Percentiles rank a stretch among this genome's conserved stretches.
These are phyloP conservation scores for Kernera saxatilis DNA, from an alignment of 345 rosid species.

Conservation along the genomic window DNA sequence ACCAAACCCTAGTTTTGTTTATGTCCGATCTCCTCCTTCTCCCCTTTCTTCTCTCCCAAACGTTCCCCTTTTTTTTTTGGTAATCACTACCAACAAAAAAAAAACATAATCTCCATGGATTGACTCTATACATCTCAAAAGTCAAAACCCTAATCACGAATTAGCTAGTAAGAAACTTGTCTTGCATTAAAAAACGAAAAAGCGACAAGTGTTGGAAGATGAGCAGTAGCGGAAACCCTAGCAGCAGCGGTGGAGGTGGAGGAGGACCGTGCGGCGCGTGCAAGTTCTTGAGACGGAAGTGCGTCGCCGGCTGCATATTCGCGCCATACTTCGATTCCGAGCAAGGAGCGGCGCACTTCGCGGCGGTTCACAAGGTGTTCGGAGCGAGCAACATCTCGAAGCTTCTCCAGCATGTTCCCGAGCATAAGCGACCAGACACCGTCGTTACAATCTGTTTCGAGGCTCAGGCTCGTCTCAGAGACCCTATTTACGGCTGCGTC, in stretches of 20 bases:
- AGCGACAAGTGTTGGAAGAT: constrained; percentile 1
- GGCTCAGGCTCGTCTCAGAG: constrained; percentile 71
- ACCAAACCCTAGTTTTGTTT: constrained; percentile 31
- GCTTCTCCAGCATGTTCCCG: constrained; percentile 58
- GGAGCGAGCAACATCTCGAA: constrained; percentile 93
- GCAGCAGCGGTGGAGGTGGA: constrained; percentile 38
- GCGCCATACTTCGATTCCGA: constrained; percentile 81
- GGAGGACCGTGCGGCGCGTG: constrained; percentile 93
- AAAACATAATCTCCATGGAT: background rate
- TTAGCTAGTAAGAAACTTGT: background rate
- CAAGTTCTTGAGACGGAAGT: constrained; percentile 74
- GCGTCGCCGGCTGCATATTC: constrained; percentile 71
- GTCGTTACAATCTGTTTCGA: constrained; percentile 69
- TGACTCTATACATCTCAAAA: background rate
- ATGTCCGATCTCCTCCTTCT: constrained; percentile 21
- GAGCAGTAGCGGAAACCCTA: constrained; percentile 33
- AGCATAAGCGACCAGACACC: constrained; percentile 58
- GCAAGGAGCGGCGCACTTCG: constrained; percentile 77
- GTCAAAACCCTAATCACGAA: constrained; percentile 15
- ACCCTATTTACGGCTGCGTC: constrained; percentile 75
- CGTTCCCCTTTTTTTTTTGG: background rate
- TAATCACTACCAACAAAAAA: background rate
- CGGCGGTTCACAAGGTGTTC: constrained; percentile 77
- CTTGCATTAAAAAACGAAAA: background rate
- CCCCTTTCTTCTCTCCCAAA: constrained; percentile 12